Conservation (phyloP, 495 filamentous ascomycete species). For the Tetracladium marchalianum region DNA sequence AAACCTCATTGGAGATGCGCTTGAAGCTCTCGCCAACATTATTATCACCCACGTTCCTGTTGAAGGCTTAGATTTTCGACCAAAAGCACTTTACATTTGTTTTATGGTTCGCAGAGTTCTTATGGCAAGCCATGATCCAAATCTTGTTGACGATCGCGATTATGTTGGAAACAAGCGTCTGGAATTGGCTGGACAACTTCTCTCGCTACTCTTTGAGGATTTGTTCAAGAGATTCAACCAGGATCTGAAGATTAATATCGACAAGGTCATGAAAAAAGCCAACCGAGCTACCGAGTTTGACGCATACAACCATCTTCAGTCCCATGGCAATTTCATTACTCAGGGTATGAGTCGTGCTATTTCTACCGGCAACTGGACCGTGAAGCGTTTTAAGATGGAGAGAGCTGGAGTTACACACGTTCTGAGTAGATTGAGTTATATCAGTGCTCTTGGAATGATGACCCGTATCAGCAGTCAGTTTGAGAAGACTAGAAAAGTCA, state of each 20-base stretch:
- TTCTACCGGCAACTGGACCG: slow-evolving; percentile 92
- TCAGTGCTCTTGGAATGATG: slow-evolving; percentile 99
- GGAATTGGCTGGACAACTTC: slow-evolving; percentile 86
- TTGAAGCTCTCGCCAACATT: slow-evolving; percentile 83
- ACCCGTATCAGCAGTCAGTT: slow-evolving; percentile 97
- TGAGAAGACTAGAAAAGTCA: slow-evolving; percentile 94
- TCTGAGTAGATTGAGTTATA: slow-evolving; percentile 88
- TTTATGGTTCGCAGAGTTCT: slow-evolving; percentile 92
- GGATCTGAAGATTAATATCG: slow-evolving; percentile 80
- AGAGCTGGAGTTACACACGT: slow-evolving; percentile 95
- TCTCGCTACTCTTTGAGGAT: slow-evolving; percentile 95
- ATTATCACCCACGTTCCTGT: slow-evolving; percentile 93
- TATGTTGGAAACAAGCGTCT: slow-evolving; percentile 97
- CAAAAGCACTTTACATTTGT: slow-evolving; percentile 90
- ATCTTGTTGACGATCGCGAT: slow-evolving; percentile 88
- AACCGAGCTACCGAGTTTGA: slow-evolving; percentile 81
- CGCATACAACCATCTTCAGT: slow-evolving; percentile 62
- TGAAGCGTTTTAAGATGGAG: slow-evolving; percentile 98
- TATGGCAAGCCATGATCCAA: slow-evolving; percentile 83
- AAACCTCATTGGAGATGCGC: slow-evolving; percentile 74
- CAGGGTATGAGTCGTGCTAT: slow-evolving; percentile 87
- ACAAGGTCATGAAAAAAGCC: slow-evolving; percentile 86
- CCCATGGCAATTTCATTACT: slow-evolving; percentile 74
- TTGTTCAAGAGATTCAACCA: slow-evolving; percentile 89
- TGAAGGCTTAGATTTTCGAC: slow-evolving; percentile 78